These are phyloP conservation scores for Micractinium conductrix DNA, from an alignment of 139 green algal genomes.

Conservation along the genomic window DNA sequence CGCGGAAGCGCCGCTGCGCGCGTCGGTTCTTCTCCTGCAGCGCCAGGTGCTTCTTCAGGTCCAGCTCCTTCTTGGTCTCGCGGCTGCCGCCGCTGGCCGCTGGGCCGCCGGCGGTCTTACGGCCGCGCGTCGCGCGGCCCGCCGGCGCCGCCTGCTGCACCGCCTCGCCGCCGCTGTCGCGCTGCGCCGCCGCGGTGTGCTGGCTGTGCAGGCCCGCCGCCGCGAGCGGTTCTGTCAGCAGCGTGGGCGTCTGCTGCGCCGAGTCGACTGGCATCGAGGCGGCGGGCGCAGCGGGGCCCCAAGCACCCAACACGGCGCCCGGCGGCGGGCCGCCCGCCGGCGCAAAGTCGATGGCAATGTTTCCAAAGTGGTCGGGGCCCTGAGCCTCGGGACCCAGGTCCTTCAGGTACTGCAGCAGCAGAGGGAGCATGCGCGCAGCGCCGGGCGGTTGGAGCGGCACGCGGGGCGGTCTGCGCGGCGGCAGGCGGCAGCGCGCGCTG, in stretches of 20 bases:
- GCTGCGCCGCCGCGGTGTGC: background rate
- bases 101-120: background rate
- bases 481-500: background rate
- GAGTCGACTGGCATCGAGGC: background rate
- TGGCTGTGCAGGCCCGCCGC: background rate
- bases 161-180: background rate
- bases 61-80: background rate
- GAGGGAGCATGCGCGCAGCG: background rate
- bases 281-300: background rate
- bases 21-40: conserved; percentile 78
- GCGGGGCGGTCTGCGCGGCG: background rate
- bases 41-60: conserved; percentile 40
- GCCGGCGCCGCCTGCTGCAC: conserved; percentile 4
- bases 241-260: conserved; percentile 2
- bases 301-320: conserved; percentile 1
- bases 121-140: conserved; percentile 24
- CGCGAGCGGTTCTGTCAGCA: conserved; percentile 2
- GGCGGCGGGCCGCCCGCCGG: background rate
- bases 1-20: conserved; percentile 70
- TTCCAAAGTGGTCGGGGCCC: conserved; percentile 21
- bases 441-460: too few species aligned
- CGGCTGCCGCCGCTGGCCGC: background rate
- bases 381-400: conserved; percentile 17
- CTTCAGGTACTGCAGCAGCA: conserved; percentile 12
- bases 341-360: conserved; percentile 29